Base-by-base conservation (phyloP, 768 basidiomycete genomes). In the Strobilomyces echinocephalus region DNA sequence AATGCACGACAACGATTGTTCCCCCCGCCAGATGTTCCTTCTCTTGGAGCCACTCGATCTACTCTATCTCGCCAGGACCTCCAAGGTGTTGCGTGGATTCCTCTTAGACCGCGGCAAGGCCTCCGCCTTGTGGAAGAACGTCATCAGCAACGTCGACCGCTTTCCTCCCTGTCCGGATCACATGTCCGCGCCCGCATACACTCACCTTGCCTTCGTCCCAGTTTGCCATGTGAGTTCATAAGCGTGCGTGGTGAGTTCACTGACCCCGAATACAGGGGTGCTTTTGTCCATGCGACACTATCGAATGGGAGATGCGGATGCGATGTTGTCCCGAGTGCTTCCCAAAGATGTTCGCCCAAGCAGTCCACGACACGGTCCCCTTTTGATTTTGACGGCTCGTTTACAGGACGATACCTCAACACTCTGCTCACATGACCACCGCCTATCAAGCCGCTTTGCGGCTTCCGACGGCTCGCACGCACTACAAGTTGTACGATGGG, bases 1-100 rank as follows among this genome's bases (percentile, higher is more conserved):
- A 20, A 2, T 34, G 26, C 26, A 8, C 33, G 42, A 58, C 34
- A 20, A 47, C 15, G 35, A 26, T 24, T 10, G 15, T 30, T 26
- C 7, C 24, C 18, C 18, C 18, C 24, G 10, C 7, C 16, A 59
- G 58, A 45, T 71, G 30, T 64, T 73, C 24, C 58, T 59, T 5
- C 51, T 64, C 50, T 50, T 72, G 12, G 62, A 67, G 9, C 71
- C 73, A 1, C 33, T 65, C 5, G 69, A 73, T 47, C 52, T 73
- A 8, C 63, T 73, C 21, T 54, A 68, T 26, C 63, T 74, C 4
- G 40, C 67, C n/a, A 62, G 70, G 33, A 63, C 62, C 18, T 65
- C 61, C 9, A 72, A 72, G 34, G 60, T 53, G 7, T 60, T 73
- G 11, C 63, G 70, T 16, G 33, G 30, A 8, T 59, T 71, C 15